phyloP scores from a whole-genome alignment of 352 stramenopile species.

The Phytophthora sp. region DNA sequence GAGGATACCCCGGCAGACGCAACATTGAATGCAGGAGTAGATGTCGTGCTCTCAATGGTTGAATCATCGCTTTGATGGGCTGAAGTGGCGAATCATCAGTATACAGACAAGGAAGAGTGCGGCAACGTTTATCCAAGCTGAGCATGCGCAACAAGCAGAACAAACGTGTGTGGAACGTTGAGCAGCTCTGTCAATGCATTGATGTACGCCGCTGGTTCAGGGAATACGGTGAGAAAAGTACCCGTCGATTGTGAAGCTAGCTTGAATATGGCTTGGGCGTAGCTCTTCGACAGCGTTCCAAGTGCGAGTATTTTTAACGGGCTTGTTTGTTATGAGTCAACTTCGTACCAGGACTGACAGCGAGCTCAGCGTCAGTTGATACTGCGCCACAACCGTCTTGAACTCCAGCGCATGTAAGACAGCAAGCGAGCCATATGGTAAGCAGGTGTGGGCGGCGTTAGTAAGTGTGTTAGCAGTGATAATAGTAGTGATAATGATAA shows the following conservation, averaged over 20 bases:
- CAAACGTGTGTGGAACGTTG: constrained; percentile 6
- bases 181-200: not conserved
- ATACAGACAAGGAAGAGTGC: not conserved
- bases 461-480: no score
- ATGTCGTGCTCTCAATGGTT: no score
- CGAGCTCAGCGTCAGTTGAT: not conserved
- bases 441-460: no score
- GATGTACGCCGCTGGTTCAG: constrained; percentile 7
- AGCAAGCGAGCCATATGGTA: no score
- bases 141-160: constrained; percentile 2
- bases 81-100: constrained; percentile 1
- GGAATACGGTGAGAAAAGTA: constrained; percentile 1
- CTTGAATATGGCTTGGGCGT: constrained; percentile 3
- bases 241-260: constrained; percentile 5
- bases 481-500: no score
- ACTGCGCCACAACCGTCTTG: no score
- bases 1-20: no score
- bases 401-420: no score
- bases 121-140: not conserved
- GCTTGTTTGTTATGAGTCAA: not conserved
- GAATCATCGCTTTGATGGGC: not conserved
- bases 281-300: not conserved
- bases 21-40: no score
- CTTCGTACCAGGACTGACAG: not conserved
- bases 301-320: constrained; percentile 1